Evolutionary conservation across 2,329 filamentous ascomycete genomes (phyloP), one percentile per base, ranked within the genome.

Genomic region (Neofusicoccum cordaticola): DNA sequence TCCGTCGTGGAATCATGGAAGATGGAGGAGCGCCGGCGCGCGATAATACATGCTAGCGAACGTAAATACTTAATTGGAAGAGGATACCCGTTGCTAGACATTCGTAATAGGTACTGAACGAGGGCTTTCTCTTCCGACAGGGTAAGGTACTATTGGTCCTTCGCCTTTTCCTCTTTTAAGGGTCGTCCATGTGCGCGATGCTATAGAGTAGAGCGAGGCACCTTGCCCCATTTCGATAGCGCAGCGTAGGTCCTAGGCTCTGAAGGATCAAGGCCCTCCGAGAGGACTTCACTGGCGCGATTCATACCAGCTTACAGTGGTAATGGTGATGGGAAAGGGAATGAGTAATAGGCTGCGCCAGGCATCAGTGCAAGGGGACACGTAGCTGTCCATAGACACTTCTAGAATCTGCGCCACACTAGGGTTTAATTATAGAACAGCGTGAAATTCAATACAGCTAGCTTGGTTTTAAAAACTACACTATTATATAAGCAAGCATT

Each of bases 141-240:
- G 0, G 19, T 19, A 34, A 74, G 72, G 63, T 73, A 75, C 68
- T 69, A 69, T 69, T 73, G 63, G 67, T 65, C 39, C 66, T 72
- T 27, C 57, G 68, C 73, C 67, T 75, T 74, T 41, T 68, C 65
- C 67, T 74, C 65, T 63, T 41, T 71, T 34, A 70, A 75, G 47
- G 17, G 70, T 52, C 70, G 71, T 17, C 72, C 69, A 35, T 62
- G 66, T 45, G 62, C 66, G 67, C 70, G 67, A 62, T 70, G 37
- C 62, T 69, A 60, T 27, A 77, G 68, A 31, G 70, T 75, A 68
- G 67, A 68, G 62, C 62, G 63, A 66, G 72, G 65, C 63, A 74
- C 67, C 44, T 67, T 56, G 12, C 65, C 63, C 41, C 65, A 56
- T 64, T 66, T 66, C 66, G 73, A 62, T 65, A 61, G 53, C 22